Base-by-base conservation (phyloP, 208 protist genomes). In the Wallacemonas sp. region DNA sequence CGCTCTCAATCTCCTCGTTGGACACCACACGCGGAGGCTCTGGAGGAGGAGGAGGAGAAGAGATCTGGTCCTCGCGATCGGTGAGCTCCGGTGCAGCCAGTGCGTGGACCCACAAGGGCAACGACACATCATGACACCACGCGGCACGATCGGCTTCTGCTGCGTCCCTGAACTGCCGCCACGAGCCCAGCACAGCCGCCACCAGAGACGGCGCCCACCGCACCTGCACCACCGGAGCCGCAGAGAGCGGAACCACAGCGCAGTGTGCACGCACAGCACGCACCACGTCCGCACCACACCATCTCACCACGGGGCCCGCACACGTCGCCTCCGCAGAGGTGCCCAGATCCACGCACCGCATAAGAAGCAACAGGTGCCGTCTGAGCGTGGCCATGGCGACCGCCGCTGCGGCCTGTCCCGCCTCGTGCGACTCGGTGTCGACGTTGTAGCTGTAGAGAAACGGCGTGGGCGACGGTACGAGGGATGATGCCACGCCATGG, bases 361-460 rank as follows among this genome's bases (percentile, higher is more conserved):
- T 30, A 11, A 82, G 43, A 6, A 16, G 23, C 24, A 60, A 23
- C 21, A 83, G 65, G 16, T 67, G 68, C 5, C 57, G 38, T 3
- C 77, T 71, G 27, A 83, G 47, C 2, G 41, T 64, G 1, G 19
- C 1, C 72, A 76, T 73, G 6, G 34, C 26, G 24, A 61, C 43
- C 4, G 38, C 56, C 1, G 44, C 46, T 33, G 72, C 9, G 52
- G 72, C 30, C 19, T 60, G 57, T 41, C 66, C 70, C 17, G 47
- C 68, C 62, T 73, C 72, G 9, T 24, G 41, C 2, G 77, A 83
- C 8, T 21, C 24, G 39, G 34, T 16, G 17, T 11, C 38, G 27
- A 30, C 44, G 30, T 63, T 19, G 48, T 78, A 78, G 11, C 23
- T 44, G 4, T 60, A 38, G 17, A 61, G 32, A 21, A 78, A 61